Percentiles rank a stretch among this genome's conserved stretches.
These are phyloP conservation scores for Salix udensis DNA, from an alignment of 345 rosid species.

Conservation along the genomic window DNA sequence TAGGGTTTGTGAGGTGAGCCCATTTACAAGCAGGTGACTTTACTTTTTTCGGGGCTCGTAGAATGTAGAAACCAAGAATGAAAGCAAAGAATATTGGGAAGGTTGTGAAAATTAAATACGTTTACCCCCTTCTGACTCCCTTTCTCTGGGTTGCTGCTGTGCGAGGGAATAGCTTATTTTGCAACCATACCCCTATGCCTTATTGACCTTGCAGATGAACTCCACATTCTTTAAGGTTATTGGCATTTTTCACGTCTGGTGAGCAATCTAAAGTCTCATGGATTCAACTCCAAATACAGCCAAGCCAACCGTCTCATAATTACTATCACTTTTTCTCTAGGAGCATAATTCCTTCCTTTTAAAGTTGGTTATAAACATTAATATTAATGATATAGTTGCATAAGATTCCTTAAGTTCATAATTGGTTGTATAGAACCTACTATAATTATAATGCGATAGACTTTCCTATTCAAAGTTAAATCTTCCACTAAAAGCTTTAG, in stretches of 20 bases:
- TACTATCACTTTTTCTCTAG: not conserved
- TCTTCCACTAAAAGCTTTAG: no score
- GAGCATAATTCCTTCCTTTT: not conserved
- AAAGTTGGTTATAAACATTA: not conserved
- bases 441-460: not conserved
- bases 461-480: no score
- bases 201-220: not conserved
- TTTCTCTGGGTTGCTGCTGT: slow-evolving; percentile 41
- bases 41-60: slow-evolving; percentile 22
- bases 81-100: slow-evolving; percentile 26
- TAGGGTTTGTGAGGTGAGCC: slow-evolving; percentile 31
- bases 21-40: slow-evolving; percentile 29
- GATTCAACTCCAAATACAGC: not conserved
- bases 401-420: not conserved
- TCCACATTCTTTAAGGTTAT: not conserved
- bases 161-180: slow-evolving; percentile 37
- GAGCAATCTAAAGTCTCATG: not conserved
- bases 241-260: not conserved
- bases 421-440: no score
- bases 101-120: slow-evolving; percentile 52
- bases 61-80: slow-evolving; percentile 19
- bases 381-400: not conserved
- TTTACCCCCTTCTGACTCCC: slow-evolving; percentile 34
- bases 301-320: not conserved
- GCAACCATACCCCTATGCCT: slow-evolving; percentile 24